Base-by-base conservation (phyloP, 768 basidiomycete genomes). In the Podaxis mareebaensis region DNA sequence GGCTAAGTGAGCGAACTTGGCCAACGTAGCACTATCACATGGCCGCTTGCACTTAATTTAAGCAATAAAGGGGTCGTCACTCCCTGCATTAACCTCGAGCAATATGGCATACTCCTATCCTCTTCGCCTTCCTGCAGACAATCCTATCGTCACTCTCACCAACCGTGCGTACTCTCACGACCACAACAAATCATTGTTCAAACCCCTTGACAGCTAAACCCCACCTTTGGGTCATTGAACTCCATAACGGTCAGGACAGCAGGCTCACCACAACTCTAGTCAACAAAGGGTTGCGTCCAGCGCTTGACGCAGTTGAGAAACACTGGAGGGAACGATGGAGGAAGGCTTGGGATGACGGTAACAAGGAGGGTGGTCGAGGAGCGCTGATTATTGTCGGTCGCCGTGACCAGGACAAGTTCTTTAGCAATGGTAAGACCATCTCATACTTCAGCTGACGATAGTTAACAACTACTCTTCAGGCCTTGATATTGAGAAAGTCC, bases 401-500 rank as follows among this genome's bases (percentile, higher is more conserved):
- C 64, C 81, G 79, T 65, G 80, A 82, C 64, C 92, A 95, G 72
- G 86, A 93, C 73, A 95, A 93, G 74, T 95, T 93, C 80, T 95
- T 95, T 74, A 92, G 90, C 75, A 94, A 93, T 67, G 92, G 92
- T 85, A 61, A 30, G 78, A 64, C 28, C 39, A 17, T 8, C 24
- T 33, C 20, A 24, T 5, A 42, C 12, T 49, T 28, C 33, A 48
- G 40, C 13, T 46, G 24, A 15, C 56, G 42, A 53, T 54, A 11
- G 12, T 58, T 40, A 4, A 26, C 57, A 26, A n/a, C 2, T 13
- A n/a, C 2, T 13, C n/a, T 44, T 3, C 63, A 90, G 89, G 89
- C 1, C 83, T 94, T 65, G 86, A 90, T 70, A 88, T 84, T 65
- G 79, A 77, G 3, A 83, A 78, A 42, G 76, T 83, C 6, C 70